Evolutionary conservation across 2,329 filamentous ascomycete genomes (phyloP), one percentile per base, ranked within the genome.

Genomic region (Fusarium sp.): DNA sequence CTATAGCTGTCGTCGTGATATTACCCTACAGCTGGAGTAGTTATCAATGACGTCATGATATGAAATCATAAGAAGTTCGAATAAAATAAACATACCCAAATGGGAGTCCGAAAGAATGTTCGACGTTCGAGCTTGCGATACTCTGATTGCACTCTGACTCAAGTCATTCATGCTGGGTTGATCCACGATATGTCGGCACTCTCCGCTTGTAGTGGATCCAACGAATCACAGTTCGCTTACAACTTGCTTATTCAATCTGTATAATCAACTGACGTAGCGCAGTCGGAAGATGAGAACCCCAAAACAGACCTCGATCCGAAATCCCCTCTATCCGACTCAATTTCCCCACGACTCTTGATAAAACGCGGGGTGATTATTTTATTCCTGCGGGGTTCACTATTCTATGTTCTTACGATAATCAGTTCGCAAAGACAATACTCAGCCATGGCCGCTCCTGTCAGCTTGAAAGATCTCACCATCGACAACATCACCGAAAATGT

Each of bases 401-500:
- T 3, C 16, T 29, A 12, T 4, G 12, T 12, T 29, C 4, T 29
- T 12, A 4, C 1, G 11, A 29, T 4, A 11, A 34, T 2, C 1
- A 3, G 18, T 34, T 11, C 32, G 0, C 16, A 37, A 37, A 37
- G 18, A 10, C 1, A 1, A 1, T 12, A 37, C 34, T 37, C 18
- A n/a, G 54, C 11, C 14, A 66, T 66, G 63, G 54, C 63, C 4
- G 63, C 61, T 4, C 63, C 63, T 7, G 42, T 66, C 7, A 66
- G 29, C 40, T 37, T 71, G 24, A 72, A 69, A 27, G 87, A 93
- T 78, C 83, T 93, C 22, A 92, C 89, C 2, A 89, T 88, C 61
- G 90, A 92, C 72, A 93, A 93, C 79, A 93, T 93, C 76, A 93
- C 91, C 45, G 85, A 90, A 44, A 93, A 93, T 74, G 89, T 90